These are phyloP conservation scores for Lasiodiplodia hormozganensis DNA, from an alignment of 2,329 filamentous ascomycete genomes.

Conservation along the genomic window DNA sequence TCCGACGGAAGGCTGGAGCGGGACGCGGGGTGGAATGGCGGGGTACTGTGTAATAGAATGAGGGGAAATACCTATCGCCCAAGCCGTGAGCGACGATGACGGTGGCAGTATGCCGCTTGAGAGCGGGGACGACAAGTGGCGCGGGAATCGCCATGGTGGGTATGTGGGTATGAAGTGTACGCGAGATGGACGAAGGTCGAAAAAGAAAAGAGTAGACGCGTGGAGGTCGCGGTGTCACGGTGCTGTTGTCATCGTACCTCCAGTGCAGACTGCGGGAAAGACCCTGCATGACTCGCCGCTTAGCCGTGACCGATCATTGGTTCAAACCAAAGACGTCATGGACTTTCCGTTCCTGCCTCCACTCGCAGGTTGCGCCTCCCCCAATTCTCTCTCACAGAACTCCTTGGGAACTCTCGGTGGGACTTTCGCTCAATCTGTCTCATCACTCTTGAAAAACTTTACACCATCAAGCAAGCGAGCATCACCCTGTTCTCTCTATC, in stretches of 20 bases:
- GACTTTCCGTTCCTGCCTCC: neutral
- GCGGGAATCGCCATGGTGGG: conserved; percentile 37
- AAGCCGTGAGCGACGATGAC: conserved; percentile 94
- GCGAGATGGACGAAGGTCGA: neutral
- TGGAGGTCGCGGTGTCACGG: conserved; percentile 11
- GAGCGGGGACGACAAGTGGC: conserved; percentile 75
- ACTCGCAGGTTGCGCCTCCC: neutral
- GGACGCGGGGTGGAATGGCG: neutral
- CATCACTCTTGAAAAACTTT: neutral
- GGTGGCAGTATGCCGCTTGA: conserved; percentile 86
- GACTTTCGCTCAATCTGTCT: neutral
- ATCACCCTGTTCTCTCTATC: neutral
- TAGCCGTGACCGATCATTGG: conserved; percentile 23
- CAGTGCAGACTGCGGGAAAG: neutral
- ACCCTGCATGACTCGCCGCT: conserved; percentile 27
- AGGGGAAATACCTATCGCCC: conserved; percentile 68
- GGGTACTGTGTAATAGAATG: neutral
- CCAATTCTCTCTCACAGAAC: neutral
- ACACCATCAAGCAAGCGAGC: neutral
- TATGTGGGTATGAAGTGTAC: neutral
- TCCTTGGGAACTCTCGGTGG: neutral
- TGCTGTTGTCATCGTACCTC: neutral
- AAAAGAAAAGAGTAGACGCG: conserved; percentile 1
- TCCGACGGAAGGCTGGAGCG: neutral
- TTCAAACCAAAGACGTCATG: conserved; percentile 24